These are phyloP conservation scores for Backusella mclennaniae DNA, from an alignment of 192 early-diverging fungal genomes.

Conservation along the genomic window DNA sequence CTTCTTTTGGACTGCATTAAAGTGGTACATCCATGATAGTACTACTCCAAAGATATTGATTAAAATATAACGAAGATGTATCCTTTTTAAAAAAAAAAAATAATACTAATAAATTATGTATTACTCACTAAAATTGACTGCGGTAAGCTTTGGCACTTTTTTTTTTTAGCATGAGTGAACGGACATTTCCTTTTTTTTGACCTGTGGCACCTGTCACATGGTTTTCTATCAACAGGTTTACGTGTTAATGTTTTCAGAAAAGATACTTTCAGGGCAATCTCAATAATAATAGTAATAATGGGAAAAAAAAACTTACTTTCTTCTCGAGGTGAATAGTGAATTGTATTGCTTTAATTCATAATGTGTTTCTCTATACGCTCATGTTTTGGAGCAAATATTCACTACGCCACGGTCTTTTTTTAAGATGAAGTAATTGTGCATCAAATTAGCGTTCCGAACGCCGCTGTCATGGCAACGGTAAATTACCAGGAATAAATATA, in stretches of 20 bases:
- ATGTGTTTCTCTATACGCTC: not conserved
- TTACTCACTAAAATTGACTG: not conserved
- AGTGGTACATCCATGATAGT: not conserved
- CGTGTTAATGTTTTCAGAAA: not conserved
- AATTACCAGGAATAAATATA: not conserved
- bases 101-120: too few species aligned
- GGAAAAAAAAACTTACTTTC: not conserved
- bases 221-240: not conserved
- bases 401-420: not conserved
- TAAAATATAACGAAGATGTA: not conserved
- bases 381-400: not conserved
- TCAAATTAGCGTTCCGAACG: not conserved
- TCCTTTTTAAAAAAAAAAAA: not conserved
- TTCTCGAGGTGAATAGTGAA: not conserved
- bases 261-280: not conserved
- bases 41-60: not conserved
- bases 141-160: not conserved
- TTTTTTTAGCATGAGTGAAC: not conserved
- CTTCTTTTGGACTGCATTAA: not conserved
- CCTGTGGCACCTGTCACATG: not conserved
- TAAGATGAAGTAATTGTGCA: not conserved
- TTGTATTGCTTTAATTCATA: not conserved
- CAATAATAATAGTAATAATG: not conserved
- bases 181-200: not conserved
- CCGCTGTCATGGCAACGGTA: not conserved